Conservation (phyloP, 768 basidiomycete genomes). For the Leccinellum rugosiceps region DNA sequence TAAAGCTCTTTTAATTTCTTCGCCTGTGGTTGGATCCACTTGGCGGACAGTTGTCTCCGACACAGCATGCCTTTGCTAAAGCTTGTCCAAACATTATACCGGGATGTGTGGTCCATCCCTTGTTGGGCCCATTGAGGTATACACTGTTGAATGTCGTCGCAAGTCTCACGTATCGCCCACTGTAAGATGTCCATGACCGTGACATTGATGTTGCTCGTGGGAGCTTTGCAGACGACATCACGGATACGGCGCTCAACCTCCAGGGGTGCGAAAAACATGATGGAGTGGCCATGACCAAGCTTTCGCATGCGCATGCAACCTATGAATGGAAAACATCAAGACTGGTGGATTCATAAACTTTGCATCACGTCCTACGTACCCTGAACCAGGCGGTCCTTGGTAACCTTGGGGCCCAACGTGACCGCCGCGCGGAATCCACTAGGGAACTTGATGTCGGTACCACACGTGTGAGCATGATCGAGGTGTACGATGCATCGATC, state of each 20-base stretch:
- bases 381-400: slow-evolving; percentile 36
- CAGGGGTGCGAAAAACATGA: slow-evolving; percentile 45
- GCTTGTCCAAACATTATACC: too few relatives aligned
- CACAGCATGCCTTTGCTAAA: too few relatives aligned
- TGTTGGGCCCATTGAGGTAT: slow-evolving; percentile 22
- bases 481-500: slow-evolving; percentile 37
- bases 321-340: too few relatives aligned
- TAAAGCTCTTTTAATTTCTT: too few relatives aligned
- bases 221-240: slow-evolving; percentile 12
- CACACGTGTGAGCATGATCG: slow-evolving; percentile 40
- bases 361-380: slow-evolving; percentile 29
- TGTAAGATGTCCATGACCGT: slow-evolving; percentile 36
- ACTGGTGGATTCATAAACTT: too few relatives aligned
- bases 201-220: slow-evolving; percentile 3
- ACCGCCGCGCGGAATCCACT: slow-evolving; percentile 34
- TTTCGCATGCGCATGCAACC: slow-evolving; percentile 38
- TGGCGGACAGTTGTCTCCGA: too few relatives aligned
- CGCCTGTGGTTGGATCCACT: too few relatives aligned
- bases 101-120: too few relatives aligned
- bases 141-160: slow-evolving; percentile 37
- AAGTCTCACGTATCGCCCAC: slow-evolving; percentile 46
- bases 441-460: slow-evolving; percentile 38
- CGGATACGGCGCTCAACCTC: slow-evolving; percentile 40
- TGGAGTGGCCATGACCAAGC: slow-evolving; percentile 44
- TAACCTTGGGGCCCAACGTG: slow-evolving; percentile 36